Evolutionary conservation across 2,329 filamentous ascomycete species (phyloP).

Genomic region (Colletotrichum sp.): DNA sequence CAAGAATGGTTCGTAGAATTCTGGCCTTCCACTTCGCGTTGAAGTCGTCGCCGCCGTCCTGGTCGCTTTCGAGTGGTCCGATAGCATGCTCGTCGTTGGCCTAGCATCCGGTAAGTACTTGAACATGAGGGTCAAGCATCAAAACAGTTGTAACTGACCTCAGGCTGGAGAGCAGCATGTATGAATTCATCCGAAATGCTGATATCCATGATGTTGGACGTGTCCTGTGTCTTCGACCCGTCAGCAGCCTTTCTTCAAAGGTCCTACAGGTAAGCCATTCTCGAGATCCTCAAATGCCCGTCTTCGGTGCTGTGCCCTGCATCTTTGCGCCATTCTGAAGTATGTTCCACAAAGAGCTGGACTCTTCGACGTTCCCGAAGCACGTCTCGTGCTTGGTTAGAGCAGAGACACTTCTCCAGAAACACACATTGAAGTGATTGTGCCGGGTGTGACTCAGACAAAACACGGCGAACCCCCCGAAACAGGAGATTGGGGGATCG

Average conservation of each 20-base stretch:
- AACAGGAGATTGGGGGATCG: slow-evolving; percentile 2
- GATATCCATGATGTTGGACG: neutral
- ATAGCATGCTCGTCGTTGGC: neutral
- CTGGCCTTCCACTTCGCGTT: neutral
- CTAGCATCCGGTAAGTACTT: neutral
- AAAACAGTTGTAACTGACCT: neutral
- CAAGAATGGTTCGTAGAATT: neutral
- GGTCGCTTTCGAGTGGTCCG: neutral
- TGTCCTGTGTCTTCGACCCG: neutral
- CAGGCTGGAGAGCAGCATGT: neutral
- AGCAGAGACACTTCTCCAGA: neutral
- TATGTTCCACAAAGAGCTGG: neutral
- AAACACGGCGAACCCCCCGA: neutral
- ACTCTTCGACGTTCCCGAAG: neutral
- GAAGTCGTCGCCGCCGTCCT: neutral
- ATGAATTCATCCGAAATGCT: neutral
- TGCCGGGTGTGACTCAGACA: neutral
- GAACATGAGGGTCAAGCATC: neutral
- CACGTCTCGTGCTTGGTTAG: neutral
- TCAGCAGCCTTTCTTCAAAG: slow-evolving; percentile 2
- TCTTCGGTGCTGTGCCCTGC: neutral
- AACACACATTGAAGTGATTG: neutral
- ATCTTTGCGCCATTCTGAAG: neutral
- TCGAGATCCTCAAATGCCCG: neutral
- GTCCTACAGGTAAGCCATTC: slow-evolving; percentile 3